These are phyloP conservation scores for Nitzschia sp. DNA, from an alignment of 108 stramenopile species.

Conservation along the genomic window DNA sequence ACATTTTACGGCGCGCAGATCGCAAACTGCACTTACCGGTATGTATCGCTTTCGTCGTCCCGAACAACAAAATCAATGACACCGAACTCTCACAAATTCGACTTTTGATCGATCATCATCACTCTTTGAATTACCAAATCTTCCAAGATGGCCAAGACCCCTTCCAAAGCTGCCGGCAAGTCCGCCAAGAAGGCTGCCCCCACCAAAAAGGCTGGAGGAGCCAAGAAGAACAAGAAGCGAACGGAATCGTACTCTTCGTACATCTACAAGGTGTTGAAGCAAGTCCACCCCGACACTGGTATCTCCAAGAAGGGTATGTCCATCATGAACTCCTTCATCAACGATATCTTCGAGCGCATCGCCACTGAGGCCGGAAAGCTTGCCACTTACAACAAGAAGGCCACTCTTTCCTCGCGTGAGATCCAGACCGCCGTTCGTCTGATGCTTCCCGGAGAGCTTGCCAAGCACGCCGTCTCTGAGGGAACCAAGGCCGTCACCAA, in stretches of 20 bases:
- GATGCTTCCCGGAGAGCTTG: slow-evolving; percentile 91
- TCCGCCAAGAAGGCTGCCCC: slow-evolving; percentile 53
- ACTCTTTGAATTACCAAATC: no score
- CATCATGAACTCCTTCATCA: slow-evolving; percentile 95
- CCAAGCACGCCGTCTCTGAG: slow-evolving; percentile 90
- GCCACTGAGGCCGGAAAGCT: slow-evolving; percentile 89
- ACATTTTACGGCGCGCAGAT: neutral
- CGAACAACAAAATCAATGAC: neutral
- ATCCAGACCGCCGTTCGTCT: slow-evolving; percentile 92
- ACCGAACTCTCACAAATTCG: neutral
- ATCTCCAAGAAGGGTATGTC: slow-evolving; percentile 93
- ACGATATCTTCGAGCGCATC: slow-evolving; percentile 92
- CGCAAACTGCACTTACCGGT: neutral
- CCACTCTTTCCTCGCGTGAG: slow-evolving; percentile 88
- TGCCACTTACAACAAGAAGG: slow-evolving; percentile 93
- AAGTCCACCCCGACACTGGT: slow-evolving; percentile 83
- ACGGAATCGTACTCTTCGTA: slow-evolving; percentile 86
- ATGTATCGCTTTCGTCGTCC: neutral
- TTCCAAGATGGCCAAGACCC: slow-evolving; percentile 66
- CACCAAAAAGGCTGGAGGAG: slow-evolving; percentile 47
- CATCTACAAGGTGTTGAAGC: slow-evolving; percentile 95
- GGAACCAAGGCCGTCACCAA: slow-evolving; percentile 58
- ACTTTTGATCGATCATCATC: no score
- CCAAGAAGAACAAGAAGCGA: slow-evolving; percentile 75
- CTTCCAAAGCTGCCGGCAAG: slow-evolving; percentile 61